Evolutionary conservation across 306 rosid species (phyloP), one percentile per base, ranked within the genome.

Genomic region (Prunus kanzakura): DNA sequence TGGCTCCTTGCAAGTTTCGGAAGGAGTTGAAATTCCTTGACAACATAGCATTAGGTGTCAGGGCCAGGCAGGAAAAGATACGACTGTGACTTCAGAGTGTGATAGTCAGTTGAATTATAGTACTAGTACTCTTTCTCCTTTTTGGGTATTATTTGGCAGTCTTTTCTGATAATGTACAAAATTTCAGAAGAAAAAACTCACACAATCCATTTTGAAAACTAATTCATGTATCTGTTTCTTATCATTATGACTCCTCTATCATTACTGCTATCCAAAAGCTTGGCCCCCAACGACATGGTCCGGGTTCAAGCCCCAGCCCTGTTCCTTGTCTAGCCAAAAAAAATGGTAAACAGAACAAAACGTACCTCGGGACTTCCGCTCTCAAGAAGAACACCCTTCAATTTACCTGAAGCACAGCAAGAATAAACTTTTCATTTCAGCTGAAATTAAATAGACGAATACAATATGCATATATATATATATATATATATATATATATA

Each of bases 281-380:
- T 16, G 25, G 47, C 54, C 76, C 43, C 20, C 35, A 12, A 3
- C 13, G 64, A 30, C 20, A 8, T 22, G 56, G n/a, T 67, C 56
- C 1, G 56, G 38, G 35, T 1, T 16, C 55, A 3, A 56, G 18
- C 47, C 67, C 41, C 51, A 72, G 38, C 8, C 20, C 20, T 49
- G 61, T 16, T 4, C 9, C 45, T 10, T 70, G 19, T 27, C 0
- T 30, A 14, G 27, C 15, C 15, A 0, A 25, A 57, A 41, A 1
- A 25, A 57, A 0, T 19, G 46, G 22, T 61, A 45, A 11, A 46
- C 27, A 73, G 7, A 27, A 11, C 0, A 45, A 20, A 14, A 64
- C 30, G 29, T 91, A 95, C 98, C 97, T 92, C 92, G 4, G 96
- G 79, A 73, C 92, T 95, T 78, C 96, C 98, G 63, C 97, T 95